Base-by-base conservation (phyloP, 306 rosid species). In the Phaseolus lunatus region DNA sequence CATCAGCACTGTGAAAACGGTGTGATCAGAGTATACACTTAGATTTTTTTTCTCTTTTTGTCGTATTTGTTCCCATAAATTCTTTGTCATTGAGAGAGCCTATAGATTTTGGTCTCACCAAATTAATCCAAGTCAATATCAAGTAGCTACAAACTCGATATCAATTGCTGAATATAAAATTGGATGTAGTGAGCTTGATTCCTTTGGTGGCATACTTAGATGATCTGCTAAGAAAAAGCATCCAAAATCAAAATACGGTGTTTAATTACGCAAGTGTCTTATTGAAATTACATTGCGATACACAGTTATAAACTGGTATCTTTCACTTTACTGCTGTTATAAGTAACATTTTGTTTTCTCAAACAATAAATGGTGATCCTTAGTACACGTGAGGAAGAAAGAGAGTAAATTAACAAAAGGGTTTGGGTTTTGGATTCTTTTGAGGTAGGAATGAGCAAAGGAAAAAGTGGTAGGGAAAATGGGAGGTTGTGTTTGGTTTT, bases 361-460 rank as follows among this genome's bases (percentile, higher is more conserved):
- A 65, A 45, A 41, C 53, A 72, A 48, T 22, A 67, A 26, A 37
- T 57, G 82, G 75, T 70, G 70, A 59, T 79, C 64, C 73, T 22
- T 69, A 76, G 47, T 76, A 62, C 78, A 80, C 81, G 69, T 44
- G 77, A 76, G 72, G n/a, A 65, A 72, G 68, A 18, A 24, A 64
- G 26, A 19, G 68, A 64, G 73, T 50, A 23, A 52, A 26, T 19
- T 48, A 1, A 50, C 9, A 74, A 75, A 53, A 43, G 63, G 71
- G 71, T 41, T 68, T 15, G 83, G 64, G 72, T 81, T 74, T 87
- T 83, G 85, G 80, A 69, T 73, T 73, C 83, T 82, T 83, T 78
- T 64, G 83, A 84, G 87, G 80, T 77, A 79, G 88, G 85, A 87
- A 85, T 84, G 88, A 86, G 89, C 67, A 76, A 81, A 65, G 63